Evolutionary conservation across 768 basidiomycete genomes (phyloP).

Genomic region (Pholiota molesta): DNA sequence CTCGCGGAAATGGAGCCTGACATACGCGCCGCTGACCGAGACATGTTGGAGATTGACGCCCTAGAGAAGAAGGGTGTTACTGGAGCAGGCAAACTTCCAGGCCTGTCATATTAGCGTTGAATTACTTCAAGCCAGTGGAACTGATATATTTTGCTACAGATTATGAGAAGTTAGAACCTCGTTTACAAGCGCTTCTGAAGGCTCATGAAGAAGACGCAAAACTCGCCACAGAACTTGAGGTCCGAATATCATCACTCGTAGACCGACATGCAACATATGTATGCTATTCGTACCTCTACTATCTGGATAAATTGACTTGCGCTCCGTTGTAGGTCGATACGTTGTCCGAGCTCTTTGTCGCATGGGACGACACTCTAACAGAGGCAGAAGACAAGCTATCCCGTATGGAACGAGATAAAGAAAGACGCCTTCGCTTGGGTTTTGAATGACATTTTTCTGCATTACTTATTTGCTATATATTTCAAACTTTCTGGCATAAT

Average conservation of each 20-base stretch:
- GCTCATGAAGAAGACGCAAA: constrained; percentile 62
- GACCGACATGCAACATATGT: constrained; percentile 75
- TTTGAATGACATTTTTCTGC: constrained; percentile 38
- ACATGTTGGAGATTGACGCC: constrained; percentile 75
- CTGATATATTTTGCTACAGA: constrained; percentile 36
- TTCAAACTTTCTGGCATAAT: neutral
- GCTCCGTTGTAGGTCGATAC: constrained; percentile 62
- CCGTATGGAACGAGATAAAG: constrained; percentile 61
- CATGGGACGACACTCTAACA: constrained; percentile 80
- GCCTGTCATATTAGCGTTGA: constrained; percentile 33
- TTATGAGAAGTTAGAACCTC: constrained; percentile 66
- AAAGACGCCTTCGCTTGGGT: constrained; percentile 64
- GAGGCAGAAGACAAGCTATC: constrained; percentile 63
- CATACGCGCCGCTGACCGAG: constrained; percentile 79
- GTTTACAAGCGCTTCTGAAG: constrained; percentile 60
- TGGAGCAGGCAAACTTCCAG: constrained; percentile 70
- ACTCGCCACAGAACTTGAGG: constrained; percentile 64
- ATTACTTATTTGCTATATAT: neutral
- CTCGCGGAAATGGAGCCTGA: constrained; percentile 83
- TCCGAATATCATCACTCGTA: constrained; percentile 64
- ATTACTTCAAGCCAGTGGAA: neutral
- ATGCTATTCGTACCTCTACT: constrained; percentile 24
- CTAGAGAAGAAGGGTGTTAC: constrained; percentile 73
- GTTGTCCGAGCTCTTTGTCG: constrained; percentile 82
- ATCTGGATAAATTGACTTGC: constrained; percentile 1